Conservation (phyloP, 371 early-diverging fungal species). For the Syncephalastrum sp. region DNA sequence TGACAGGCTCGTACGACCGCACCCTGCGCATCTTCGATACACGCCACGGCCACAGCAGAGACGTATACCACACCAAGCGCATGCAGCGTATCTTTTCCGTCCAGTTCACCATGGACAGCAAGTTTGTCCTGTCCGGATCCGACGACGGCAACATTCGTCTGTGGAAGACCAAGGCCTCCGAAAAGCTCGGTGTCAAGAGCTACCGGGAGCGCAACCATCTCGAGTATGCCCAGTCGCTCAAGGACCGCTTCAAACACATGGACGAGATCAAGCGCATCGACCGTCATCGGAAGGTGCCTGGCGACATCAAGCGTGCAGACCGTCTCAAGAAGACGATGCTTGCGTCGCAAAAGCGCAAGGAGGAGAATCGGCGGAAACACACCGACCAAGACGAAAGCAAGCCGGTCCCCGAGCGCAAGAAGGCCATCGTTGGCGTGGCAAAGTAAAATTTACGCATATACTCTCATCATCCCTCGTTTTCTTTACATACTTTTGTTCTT, state of each 20-base stretch:
- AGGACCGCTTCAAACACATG: conserved; percentile 92
- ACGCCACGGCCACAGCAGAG: conserved; percentile 82
- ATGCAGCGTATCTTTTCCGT: conserved; percentile 97
- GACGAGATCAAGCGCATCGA: conserved; percentile 89
- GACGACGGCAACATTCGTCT: conserved; percentile 98
- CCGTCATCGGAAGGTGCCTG: conserved; percentile 86
- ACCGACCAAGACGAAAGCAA: conserved; percentile 65
- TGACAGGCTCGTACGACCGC: conserved; percentile 95
- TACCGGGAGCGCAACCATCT: conserved; percentile 83
- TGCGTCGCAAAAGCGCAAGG: conserved; percentile 78
- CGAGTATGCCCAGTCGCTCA: conserved; percentile 85
- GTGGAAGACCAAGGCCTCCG: conserved; percentile 96
- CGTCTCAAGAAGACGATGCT: conserved; percentile 78
- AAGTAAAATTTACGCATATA: conserved; percentile 44
- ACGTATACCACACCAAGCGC: conserved; percentile 98
- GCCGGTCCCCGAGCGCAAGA: conserved; percentile 75
- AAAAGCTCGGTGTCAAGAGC: conserved; percentile 77
- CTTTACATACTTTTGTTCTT: not conserved
- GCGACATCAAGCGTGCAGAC: conserved; percentile 76
- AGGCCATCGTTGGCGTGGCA: conserved; percentile 74
- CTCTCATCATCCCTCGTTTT: not conserved
- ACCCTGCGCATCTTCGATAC: conserved; percentile 92
- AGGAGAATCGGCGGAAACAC: conserved; percentile 80
- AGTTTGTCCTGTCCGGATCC: conserved; percentile 95
- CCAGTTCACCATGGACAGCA: conserved; percentile 92